A percentile compares a stretch with the other conserved stretches of the same genome.
Conservation (phyloP, 2,329 filamentous ascomycete species). For the Cladophialophora chaetospira region DNA sequence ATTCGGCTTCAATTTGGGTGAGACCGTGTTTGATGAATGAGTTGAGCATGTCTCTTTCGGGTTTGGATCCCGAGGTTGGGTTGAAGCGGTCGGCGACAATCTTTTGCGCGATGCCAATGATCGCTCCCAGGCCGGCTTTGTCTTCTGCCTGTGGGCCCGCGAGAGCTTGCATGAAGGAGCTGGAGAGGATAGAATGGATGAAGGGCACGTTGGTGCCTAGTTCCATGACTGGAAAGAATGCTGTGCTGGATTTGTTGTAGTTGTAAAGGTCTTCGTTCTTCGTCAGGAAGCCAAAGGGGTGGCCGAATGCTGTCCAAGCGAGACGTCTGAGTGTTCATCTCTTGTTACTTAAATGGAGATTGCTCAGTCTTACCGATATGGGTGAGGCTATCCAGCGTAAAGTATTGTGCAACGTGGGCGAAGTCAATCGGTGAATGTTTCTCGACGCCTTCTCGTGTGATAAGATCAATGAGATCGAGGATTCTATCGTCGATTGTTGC, state of each 20-base stretch:
- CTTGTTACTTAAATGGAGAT: background rate
- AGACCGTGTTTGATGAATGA: conserved; percentile 36
- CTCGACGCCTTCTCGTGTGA: conserved; percentile 1
- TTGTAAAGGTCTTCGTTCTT: conserved; percentile 16
- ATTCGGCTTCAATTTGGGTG: conserved; percentile 6
- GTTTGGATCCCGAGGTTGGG: conserved; percentile 1
- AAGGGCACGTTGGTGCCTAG: background rate
- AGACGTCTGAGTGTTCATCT: background rate
- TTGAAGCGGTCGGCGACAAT: conserved; percentile 30
- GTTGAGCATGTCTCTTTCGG: conserved; percentile 35
- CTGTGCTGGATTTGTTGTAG: conserved; percentile 7
- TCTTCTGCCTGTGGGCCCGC: background rate
- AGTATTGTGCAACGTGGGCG: conserved; percentile 15
- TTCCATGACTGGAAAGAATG: conserved; percentile 1
- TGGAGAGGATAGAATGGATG: conserved; percentile 5
- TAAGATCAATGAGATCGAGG: conserved; percentile 14
- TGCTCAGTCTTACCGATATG: conserved; percentile 7
- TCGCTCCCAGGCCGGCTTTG: conserved; percentile 19
- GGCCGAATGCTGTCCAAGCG: conserved; percentile 11
- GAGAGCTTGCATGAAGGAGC: background rate
- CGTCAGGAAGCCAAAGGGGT: conserved; percentile 21
- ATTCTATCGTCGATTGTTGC: conserved; percentile 16
- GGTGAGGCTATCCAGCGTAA: conserved; percentile 23
- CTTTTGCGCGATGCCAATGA: conserved; percentile 21
- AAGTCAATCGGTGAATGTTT: conserved; percentile 14